A percentile compares a stretch with the other conserved stretches of the same genome.
Conservation (phyloP, 2,329 filamentous ascomycete genomes). For the Botrytis deweyae region DNA sequence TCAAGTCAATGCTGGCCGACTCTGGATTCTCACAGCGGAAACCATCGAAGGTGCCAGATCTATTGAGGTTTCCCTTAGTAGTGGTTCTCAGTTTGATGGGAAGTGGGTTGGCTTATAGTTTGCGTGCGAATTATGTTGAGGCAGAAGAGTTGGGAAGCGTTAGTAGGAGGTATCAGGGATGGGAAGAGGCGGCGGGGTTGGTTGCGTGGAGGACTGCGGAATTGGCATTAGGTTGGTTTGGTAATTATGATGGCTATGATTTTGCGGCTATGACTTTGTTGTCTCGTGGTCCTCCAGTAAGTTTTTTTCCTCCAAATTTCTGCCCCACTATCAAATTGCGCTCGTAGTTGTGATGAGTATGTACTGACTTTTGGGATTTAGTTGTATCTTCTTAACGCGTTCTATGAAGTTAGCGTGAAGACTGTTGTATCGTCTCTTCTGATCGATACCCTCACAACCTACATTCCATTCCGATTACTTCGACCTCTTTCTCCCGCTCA, state of each 20-base stretch:
- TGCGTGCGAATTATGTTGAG: slow-evolving; percentile 51
- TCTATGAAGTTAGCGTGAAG: slow-evolving; percentile 67
- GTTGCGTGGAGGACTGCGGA: slow-evolving; percentile 60
- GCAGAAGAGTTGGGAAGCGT: slow-evolving; percentile 64
- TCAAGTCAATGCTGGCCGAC: neutral
- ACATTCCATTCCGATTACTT: slow-evolving; percentile 72
- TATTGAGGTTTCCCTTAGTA: slow-evolving; percentile 53
- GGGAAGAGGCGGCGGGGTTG: slow-evolving; percentile 57
- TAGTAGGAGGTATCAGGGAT: slow-evolving; percentile 61
- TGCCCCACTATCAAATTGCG: neutral
- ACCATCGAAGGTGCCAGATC: slow-evolving; percentile 42
- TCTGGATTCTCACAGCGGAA: neutral
- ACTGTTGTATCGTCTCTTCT: slow-evolving; percentile 61
- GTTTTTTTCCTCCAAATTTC: slow-evolving; percentile 29
- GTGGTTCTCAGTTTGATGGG: slow-evolving; percentile 58
- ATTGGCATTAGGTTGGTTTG: slow-evolving; percentile 70
- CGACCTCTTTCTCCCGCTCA: slow-evolving; percentile 67
- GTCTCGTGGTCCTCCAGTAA: slow-evolving; percentile 69
- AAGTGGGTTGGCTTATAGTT: slow-evolving; percentile 62
- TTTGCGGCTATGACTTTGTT: slow-evolving; percentile 65
- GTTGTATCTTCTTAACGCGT: slow-evolving; percentile 73
- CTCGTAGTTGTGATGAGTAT: neutral
- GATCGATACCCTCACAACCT: slow-evolving; percentile 68
- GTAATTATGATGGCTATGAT: slow-evolving; percentile 72
- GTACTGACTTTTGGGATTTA: slow-evolving; percentile 37